Base-by-base conservation (phyloP, 768 basidiomycete species). In the Austroboletus festivus region DNA sequence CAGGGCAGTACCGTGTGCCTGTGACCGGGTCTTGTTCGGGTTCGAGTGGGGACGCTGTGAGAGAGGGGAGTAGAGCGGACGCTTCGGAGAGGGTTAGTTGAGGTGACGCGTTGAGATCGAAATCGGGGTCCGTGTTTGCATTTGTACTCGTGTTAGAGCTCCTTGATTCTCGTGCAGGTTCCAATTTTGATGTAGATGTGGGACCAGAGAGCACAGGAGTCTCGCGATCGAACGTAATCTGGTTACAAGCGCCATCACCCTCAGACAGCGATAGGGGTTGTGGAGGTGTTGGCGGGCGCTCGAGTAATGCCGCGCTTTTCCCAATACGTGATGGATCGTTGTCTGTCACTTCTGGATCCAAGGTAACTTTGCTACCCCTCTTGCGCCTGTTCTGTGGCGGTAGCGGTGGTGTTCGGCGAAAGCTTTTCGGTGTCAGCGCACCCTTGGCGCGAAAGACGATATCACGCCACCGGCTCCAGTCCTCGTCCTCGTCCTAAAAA, bases 391-490 rank as follows among this genome's bases (percentile, higher is more conserved):
- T 86, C 43, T 78, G 78, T 16, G 81, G 82, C 3, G 84, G 82
- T 3, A 79, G 73, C 1, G 81, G 76, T 38, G 58, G 63, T 7
- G 38, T 41, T 18, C 50, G 53, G 16, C 44, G 54, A 19, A 54
- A 50, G 21, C 58, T 52, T 45, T 67, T 64, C 1, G 77, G 72
- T 0, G 61, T 50, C 15, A 89, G 67, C 24, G 74, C 71, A 5
- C 79, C 83, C 65, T 87, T 90, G 6, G 83, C 84, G 5, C 82
- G 81, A 64, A 91, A 92, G 12, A 92, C 76, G 26, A 89, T 82
- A 60, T 93, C 91, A 18, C 89, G 77, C 88, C 88, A 90, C 38
- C 91, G 80, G 49, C 88, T 81, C 86, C 86, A 91, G 57, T 93
- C 90, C 61, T 94, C 91, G 48, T 82, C 79, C 68, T 89, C 85